A percentile compares a stretch with the other conserved stretches of the same genome.
phyloP scores from a whole-genome alignment of 495 filamentous ascomycete genomes.

The Xylaria palmicola region DNA sequence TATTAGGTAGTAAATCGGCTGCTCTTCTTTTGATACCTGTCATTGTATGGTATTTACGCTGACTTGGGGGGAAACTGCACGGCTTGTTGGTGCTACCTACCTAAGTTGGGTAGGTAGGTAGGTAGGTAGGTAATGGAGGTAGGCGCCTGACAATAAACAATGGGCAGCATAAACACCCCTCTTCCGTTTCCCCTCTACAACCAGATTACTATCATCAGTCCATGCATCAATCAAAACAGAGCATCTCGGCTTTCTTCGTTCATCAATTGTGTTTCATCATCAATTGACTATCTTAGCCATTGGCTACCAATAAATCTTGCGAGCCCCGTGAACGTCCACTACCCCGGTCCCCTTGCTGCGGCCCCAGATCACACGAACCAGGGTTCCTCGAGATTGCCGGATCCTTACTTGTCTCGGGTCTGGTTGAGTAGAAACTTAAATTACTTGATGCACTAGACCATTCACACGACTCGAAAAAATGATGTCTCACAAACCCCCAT shows the following conservation, averaged over 20 bases:
- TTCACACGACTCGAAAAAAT: conserved; percentile 8
- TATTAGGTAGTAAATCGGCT: not conserved
- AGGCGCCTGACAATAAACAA: conserved; percentile 3
- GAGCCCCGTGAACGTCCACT: not conserved
- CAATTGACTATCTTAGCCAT: conserved; percentile 8
- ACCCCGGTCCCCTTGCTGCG: conserved; percentile 6
- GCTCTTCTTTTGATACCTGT: too few species aligned
- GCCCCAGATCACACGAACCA: conserved; percentile 5
- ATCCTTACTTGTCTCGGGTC: conserved; percentile 4
- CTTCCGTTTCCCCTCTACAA: not conserved
- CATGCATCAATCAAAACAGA: conserved; percentile 13
- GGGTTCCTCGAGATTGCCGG: conserved; percentile 10
- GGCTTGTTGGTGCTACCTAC: not conserved
- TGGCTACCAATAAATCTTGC: not conserved
- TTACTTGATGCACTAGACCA: not conserved
- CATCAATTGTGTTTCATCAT: conserved; percentile 2
- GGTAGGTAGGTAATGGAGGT: not conserved
- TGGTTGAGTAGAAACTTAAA: not conserved
- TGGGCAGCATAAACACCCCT: not conserved
- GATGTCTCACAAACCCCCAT: conserved; percentile 20
- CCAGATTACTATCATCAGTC: conserved; percentile 11
- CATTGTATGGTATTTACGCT: too few species aligned
- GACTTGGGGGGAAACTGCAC: not conserved
- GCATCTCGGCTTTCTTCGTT: not conserved
- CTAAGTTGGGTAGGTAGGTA: not conserved